phyloP scores from a whole-genome alignment of 257 asterid genomes.

The Jacaranda copaia region DNA sequence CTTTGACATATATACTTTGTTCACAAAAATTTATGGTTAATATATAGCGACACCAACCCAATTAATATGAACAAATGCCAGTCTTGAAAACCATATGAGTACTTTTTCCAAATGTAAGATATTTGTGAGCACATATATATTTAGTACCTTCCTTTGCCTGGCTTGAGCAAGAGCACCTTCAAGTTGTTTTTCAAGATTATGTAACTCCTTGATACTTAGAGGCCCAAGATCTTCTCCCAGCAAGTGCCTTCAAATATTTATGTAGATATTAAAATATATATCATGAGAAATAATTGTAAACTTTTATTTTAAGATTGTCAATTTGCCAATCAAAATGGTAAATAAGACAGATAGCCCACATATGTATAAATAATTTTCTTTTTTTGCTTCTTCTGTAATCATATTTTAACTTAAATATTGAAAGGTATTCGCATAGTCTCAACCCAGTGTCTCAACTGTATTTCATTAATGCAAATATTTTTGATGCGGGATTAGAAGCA shows the following conservation, averaged over 20 bases:
- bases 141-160: slow-evolving; percentile 83
- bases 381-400: no score
- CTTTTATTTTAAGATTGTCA: no score
- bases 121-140: neutral
- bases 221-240: slow-evolving; percentile 97
- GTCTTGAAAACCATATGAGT: no score
- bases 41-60: no score
- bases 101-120: neutral
- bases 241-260: slow-evolving; percentile 65
- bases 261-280: neutral
- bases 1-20: neutral
- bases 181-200: slow-evolving; percentile 89
- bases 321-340: neutral
- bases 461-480: no score
- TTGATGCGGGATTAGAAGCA: neutral
- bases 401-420: no score
- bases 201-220: slow-evolving; percentile 82
- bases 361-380: no score
- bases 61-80: no score
- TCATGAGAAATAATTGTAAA: no score
- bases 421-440: no score
- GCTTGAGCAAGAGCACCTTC: slow-evolving; percentile 87
- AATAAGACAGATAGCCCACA: neutral
- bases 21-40: neutral
- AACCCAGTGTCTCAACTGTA: no score